Conservation (phyloP, 768 basidiomycete species). For the Panellus pusillus region DNA sequence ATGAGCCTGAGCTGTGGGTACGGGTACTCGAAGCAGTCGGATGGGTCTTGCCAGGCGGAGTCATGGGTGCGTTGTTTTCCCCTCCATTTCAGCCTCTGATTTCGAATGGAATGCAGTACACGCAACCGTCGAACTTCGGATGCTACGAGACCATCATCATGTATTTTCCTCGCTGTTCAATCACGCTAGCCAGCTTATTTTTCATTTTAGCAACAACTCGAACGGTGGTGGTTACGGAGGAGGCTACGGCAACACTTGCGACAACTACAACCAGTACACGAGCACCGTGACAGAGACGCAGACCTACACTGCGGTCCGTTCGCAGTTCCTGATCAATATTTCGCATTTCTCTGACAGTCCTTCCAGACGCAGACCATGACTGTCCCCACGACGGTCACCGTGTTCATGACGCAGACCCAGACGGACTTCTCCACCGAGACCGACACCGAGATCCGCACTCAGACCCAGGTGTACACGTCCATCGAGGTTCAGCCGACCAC, state of each 20-base stretch:
- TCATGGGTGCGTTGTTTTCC: constrained; percentile 53
- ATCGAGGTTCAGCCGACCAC: constrained; percentile 62
- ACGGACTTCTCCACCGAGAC: constrained; percentile 32
- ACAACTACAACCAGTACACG: constrained; percentile 29
- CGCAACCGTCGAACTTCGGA: constrained; percentile 35
- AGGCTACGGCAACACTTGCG: constrained; percentile 26
- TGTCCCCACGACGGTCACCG: constrained; percentile 37
- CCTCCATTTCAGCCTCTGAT: background rate
- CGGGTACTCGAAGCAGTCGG: constrained; percentile 55
- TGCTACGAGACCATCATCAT: constrained; percentile 71
- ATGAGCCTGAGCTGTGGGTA: constrained; percentile 68
- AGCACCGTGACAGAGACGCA: constrained; percentile 29
- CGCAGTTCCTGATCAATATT: constrained; percentile 1
- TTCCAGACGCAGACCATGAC: constrained; percentile 32
- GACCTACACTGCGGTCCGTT: constrained; percentile 19
- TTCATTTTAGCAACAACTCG: constrained; percentile 12
- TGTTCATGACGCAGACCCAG: constrained; percentile 31
- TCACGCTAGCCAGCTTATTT: constrained; percentile 6
- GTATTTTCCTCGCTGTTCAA: constrained; percentile 17
- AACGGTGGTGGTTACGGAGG: constrained; percentile 23
- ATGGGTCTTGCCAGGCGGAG: constrained; percentile 54
- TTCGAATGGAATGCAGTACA: constrained; percentile 32
- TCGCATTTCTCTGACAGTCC: background rate
- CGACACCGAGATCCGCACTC: constrained; percentile 44
- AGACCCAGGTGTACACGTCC: constrained; percentile 50